A percentile compares a stretch with the other conserved stretches of the same genome.
Conservation (phyloP, 306 rosid species). For the Abrus pulchellus region DNA sequence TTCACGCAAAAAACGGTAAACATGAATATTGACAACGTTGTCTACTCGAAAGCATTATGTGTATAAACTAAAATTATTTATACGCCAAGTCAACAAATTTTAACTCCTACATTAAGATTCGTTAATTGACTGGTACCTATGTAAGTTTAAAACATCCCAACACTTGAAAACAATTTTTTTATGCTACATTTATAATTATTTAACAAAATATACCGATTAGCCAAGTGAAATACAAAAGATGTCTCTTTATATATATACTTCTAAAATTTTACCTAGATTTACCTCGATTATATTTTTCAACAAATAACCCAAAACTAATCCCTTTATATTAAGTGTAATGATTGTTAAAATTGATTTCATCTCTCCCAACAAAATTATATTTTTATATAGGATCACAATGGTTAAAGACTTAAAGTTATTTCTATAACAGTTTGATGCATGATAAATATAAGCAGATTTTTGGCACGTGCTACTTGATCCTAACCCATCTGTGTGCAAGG, state of each 20-base stretch:
- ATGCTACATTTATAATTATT: not conserved
- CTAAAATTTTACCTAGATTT: not conserved
- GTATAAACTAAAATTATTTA: not conserved
- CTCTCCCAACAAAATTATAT: too few species aligned
- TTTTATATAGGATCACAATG: not conserved
- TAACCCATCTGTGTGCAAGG: not conserved
- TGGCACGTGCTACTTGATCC: not conserved
- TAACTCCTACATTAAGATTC: not conserved
- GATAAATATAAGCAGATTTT: not conserved
- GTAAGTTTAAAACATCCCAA: not conserved
- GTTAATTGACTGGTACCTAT: not conserved
- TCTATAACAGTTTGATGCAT: not conserved
- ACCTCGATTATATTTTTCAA: not conserved
- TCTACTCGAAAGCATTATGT: not conserved
- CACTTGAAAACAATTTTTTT: not conserved
- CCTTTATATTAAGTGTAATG: too few species aligned
- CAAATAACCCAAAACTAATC: too few species aligned
- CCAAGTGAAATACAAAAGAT: too few species aligned
- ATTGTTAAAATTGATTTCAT: too few species aligned
- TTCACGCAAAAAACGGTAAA: not conserved
- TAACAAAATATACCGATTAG: not conserved
- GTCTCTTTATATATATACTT: not conserved
- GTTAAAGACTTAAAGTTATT: not conserved
- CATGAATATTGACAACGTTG: constrained; percentile 6
- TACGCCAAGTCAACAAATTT: constrained; percentile 13